Conservation (phyloP, 2,329 filamentous ascomycete genomes). For the Alternaria sp. region DNA sequence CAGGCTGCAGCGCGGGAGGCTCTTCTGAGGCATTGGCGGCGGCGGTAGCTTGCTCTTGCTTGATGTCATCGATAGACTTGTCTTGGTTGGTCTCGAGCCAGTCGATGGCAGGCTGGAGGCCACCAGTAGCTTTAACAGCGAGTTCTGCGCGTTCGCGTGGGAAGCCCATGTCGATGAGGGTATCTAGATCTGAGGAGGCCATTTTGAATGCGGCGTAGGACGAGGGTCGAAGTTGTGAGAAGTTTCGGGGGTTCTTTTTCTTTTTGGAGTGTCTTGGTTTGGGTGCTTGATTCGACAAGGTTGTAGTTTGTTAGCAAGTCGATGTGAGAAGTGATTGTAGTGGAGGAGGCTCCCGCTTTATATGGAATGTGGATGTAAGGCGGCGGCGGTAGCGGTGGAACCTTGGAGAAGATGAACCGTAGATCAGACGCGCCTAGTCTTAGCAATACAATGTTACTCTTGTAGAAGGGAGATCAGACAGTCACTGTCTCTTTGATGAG, state of each 20-base stretch:
- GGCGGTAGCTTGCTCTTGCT: constrained; percentile 55
- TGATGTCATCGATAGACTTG: constrained; percentile 83
- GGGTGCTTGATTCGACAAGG: constrained; percentile 1
- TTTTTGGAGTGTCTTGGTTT: neutral
- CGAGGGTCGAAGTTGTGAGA: constrained; percentile 13
- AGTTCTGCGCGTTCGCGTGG: constrained; percentile 82
- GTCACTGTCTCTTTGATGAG: neutral
- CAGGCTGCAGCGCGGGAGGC: constrained; percentile 72
- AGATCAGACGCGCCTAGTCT: constrained; percentile 11
- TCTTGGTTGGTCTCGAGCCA: constrained; percentile 95
- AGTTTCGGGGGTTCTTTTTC: constrained; percentile 1
- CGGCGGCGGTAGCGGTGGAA: constrained; percentile 23
- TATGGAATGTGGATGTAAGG: constrained; percentile 11
- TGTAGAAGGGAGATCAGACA: neutral
- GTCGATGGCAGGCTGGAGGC: constrained; percentile 85
- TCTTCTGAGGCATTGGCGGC: constrained; percentile 55
- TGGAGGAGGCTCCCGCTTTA: constrained; percentile 6
- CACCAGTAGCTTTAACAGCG: constrained; percentile 83
- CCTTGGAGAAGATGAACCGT: constrained; percentile 25
- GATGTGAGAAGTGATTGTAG: constrained; percentile 11
- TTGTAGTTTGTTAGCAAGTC: neutral
- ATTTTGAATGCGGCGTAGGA: constrained; percentile 41
- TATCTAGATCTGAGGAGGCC: constrained; percentile 64
- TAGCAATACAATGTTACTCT: neutral
- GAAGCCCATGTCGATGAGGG: constrained; percentile 77